phyloP scores from a whole-genome alignment of 495 filamentous ascomycete genomes.

The Penicillium arizonense region DNA sequence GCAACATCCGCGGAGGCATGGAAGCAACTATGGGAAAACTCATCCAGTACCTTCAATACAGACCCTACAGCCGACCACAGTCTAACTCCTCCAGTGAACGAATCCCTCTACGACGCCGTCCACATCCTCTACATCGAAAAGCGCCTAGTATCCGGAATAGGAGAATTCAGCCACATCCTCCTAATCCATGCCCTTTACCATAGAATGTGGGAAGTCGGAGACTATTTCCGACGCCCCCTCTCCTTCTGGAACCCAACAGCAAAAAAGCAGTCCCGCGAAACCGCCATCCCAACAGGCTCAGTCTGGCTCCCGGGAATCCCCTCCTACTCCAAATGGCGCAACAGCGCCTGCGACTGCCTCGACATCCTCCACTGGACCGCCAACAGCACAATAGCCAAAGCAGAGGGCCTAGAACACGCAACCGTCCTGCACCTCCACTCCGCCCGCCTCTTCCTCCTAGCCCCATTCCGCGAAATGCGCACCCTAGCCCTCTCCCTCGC shows the following conservation, averaged over 20 bases:
- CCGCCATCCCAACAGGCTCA: conserved; percentile 34
- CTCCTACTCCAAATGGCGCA: conserved; percentile 54
- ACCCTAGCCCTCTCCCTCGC: conserved; percentile 33
- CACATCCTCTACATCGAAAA: conserved; percentile 53
- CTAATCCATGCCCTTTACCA: conserved; percentile 51
- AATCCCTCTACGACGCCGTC: conserved; percentile 44
- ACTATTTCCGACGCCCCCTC: conserved; percentile 45
- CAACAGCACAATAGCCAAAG: conserved; percentile 44
- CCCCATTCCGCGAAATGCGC: conserved; percentile 41
- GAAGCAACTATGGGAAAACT: conserved; percentile 31
- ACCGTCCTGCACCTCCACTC: conserved; percentile 53
- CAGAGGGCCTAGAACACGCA: conserved; percentile 49
- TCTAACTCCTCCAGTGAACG: conserved; percentile 21
- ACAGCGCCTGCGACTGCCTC: conserved; percentile 53
- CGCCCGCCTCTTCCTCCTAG: conserved; percentile 40
- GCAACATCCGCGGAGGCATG: conserved; percentile 35
- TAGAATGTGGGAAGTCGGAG: conserved; percentile 50
- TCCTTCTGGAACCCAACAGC: conserved; percentile 51
- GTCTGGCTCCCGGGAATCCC: conserved; percentile 53
- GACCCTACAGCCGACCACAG: not conserved
- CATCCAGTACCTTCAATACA: conserved; percentile 18
- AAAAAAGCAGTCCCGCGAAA: conserved; percentile 38
- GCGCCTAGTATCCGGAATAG: conserved; percentile 35
- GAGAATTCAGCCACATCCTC: conserved; percentile 49
- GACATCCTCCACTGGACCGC: conserved; percentile 57